Base-by-base conservation (phyloP, 2,329 filamentous ascomycete genomes). In the Penicillium sp. region DNA sequence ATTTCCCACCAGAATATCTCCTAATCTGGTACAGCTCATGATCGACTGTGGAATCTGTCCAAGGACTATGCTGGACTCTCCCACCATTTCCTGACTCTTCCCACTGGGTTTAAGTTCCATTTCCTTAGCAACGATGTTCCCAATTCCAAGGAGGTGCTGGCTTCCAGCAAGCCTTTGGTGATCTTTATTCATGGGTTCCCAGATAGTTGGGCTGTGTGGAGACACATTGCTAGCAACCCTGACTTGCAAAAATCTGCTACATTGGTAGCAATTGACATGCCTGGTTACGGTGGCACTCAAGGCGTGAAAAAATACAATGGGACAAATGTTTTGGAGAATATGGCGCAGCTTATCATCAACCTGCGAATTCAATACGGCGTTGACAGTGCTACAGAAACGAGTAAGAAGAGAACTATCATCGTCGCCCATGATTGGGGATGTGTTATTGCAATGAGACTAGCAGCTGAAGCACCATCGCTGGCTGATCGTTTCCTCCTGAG, bases 171-270 rank as follows among this genome's bases (percentile, higher is more conserved):
- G 51, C 74, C 76, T 1, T 68, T 85, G 16, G 75, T 83, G 25
- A 76, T 86, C 42, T 82, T 85, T 62, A 72, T 86, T 19, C 84
- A 86, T 67, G 84, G 84, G 37, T 87, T 85, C 57, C 84, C 84
- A 7, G 84, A 87, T 63, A 84, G 82, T 55, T 85, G 77, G 70
- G 75, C 79, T 11, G 70, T 86, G 51, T 87, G 83, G 82, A 76
- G 77, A 46, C 72, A 79, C 50, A 69, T 83, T 25, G 69, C 85
- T 21, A 69, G 69, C 39, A 79, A 78, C 0, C 57, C 73, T 9
- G 63, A 70, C 10, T 64, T 80, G 10, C 69, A 72, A 26, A 58
- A 74, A 26, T 62, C 74, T 7, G 76, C 79, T 21, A 78, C 77
- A 21, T 62, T 85, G 7, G 77, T 86, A 31, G 83, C 82, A 0